These are phyloP conservation scores for Stagonosporopsis chrysanthemi DNA, from an alignment of 2,329 filamentous ascomycete species.

Conservation along the genomic window DNA sequence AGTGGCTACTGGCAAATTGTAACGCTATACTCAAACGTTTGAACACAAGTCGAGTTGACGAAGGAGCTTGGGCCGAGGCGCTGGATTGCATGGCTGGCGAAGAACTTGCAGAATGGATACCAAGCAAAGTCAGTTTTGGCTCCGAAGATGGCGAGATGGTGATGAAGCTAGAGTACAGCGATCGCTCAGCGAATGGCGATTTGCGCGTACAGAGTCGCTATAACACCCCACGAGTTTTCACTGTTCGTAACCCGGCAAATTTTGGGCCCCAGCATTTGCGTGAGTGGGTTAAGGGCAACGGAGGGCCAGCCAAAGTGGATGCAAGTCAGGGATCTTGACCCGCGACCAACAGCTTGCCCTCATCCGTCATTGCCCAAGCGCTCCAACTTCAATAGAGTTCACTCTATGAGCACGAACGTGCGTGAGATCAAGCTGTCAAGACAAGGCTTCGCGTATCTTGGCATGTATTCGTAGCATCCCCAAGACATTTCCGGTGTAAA, in stretches of 20 bases:
- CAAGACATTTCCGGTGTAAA: no score
- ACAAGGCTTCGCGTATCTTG: no score
- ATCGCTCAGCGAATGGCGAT: neutral
- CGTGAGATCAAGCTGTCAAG: no score
- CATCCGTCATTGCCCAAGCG: no score
- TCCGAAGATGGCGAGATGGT: constrained; percentile 11
- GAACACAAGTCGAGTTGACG: constrained; percentile 4
- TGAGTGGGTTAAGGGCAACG: neutral
- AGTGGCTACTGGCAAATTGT: neutral
- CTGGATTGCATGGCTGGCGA: constrained; percentile 18
- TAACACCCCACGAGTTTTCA: neutral
- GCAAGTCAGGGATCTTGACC: neutral
- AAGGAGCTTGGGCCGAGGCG: constrained; percentile 8
- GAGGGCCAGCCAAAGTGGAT: neutral
- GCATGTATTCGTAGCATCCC: no score
- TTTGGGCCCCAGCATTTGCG: constrained; percentile 8
- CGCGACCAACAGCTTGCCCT: neutral
- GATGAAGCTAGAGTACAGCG: constrained; percentile 8
- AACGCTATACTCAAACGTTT: neutral
- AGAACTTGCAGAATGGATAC: constrained; percentile 8
- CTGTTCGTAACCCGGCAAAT: constrained; percentile 1
- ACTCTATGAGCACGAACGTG: no score
- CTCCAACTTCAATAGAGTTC: no score
- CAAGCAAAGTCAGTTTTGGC: constrained; percentile 8
- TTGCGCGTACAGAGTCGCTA: neutral